A percentile compares a stretch with the other conserved stretches of the same genome.
Evolutionary conservation across 2,329 filamentous ascomycete species (phyloP).

Genomic region (Neofusicoccum ribis): DNA sequence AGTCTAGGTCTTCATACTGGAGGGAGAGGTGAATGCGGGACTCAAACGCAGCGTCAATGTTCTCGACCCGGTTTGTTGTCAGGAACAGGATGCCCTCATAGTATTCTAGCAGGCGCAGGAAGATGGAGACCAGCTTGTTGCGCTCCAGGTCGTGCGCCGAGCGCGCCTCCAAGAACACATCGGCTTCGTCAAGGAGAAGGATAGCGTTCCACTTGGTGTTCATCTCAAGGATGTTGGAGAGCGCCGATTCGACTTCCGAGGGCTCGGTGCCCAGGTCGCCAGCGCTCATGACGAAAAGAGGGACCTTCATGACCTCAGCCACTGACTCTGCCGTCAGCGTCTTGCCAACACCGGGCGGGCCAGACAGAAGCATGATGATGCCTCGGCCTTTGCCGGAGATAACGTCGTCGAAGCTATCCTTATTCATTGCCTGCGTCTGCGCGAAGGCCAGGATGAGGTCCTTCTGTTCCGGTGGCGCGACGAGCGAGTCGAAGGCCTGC

Average conservation of each 20-base stretch:
- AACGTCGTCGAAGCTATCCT: constrained; percentile 47
- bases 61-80: constrained; percentile 34
- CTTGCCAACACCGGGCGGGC: constrained; percentile 56
- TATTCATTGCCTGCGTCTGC: constrained; percentile 29
- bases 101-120: constrained; percentile 44
- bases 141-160: constrained; percentile 30
- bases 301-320: constrained; percentile 53
- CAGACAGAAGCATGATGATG: constrained; percentile 53
- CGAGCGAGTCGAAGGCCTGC: constrained; percentile 31
- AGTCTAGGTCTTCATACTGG: constrained; percentile 26
- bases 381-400: constrained; percentile 55
- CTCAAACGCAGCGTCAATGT: constrained; percentile 33
- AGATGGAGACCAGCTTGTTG: constrained; percentile 33
- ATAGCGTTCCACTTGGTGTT: constrained; percentile 54
- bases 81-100: constrained; percentile 36
- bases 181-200: constrained; percentile 53
- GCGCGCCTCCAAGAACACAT: constrained; percentile 36
- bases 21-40: constrained; percentile 30
- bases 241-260: constrained; percentile 43
- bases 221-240: constrained; percentile 51
- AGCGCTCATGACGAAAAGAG: constrained; percentile 51
- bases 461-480: constrained; percentile 33
- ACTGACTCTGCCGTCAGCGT: constrained; percentile 42
- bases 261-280: constrained; percentile 52
- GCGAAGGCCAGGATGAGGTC: constrained; percentile 36